These are phyloP conservation scores for Apiospora phragmitis DNA, from an alignment of 2,329 filamentous ascomycete species.

Conservation along the genomic window DNA sequence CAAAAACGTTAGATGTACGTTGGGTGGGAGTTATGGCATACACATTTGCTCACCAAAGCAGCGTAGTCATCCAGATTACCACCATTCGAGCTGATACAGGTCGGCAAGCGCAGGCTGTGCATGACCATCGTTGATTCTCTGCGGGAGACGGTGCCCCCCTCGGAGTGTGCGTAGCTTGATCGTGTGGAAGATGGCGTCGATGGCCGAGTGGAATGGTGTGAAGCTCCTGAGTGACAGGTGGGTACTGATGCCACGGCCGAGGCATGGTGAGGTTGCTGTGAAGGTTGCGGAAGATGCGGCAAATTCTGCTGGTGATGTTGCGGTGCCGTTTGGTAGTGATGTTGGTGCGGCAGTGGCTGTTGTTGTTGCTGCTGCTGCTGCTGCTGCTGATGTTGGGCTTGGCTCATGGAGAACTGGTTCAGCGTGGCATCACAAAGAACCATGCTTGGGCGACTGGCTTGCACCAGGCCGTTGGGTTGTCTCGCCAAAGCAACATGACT, in stretches of 20 bases:
- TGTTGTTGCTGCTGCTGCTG: conserved; percentile 14
- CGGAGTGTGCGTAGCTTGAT: conserved; percentile 27
- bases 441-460: conserved; percentile 33
- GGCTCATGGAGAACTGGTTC: conserved; percentile 23
- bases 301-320: conserved; percentile 24
- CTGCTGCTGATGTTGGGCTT: conserved; percentile 10
- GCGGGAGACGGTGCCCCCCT: conserved; percentile 33
- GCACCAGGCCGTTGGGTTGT: conserved; percentile 37
- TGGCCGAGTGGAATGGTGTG: conserved; percentile 36
- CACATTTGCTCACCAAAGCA: conserved; percentile 61
- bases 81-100: conserved; percentile 72
- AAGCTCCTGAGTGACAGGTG: conserved; percentile 22
- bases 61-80: conserved; percentile 82
- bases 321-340: conserved; percentile 18
- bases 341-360: conserved; percentile 1
- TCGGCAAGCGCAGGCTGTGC: conserved; percentile 70
- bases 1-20: conserved; percentile 19
- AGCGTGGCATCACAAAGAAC: conserved; percentile 34
- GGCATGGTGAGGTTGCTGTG: conserved; percentile 16
- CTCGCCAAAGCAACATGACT: conserved; percentile 42
- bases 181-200: conserved; percentile 39
- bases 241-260: conserved; percentile 20
- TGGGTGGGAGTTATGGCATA: conserved; percentile 14
- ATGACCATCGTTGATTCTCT: conserved; percentile 49
- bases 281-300: conserved; percentile 12